Conservation (phyloP, 2,329 filamentous ascomycete species). For the Pseudogymnoascus sp. region DNA sequence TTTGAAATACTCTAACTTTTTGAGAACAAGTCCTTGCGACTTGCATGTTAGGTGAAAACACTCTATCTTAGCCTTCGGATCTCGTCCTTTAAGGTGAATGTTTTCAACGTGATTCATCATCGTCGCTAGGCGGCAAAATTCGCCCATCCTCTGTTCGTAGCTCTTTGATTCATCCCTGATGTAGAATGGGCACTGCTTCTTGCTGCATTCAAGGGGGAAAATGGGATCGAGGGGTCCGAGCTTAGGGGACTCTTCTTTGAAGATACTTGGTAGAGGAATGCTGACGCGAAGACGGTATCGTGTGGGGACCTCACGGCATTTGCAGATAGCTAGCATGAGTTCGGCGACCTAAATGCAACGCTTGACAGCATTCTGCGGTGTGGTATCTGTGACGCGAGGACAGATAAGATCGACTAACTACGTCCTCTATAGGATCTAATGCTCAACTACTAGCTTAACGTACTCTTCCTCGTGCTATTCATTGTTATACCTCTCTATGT, state of each 20-base stretch:
- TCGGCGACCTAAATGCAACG: conserved; percentile 12
- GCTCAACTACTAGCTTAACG: conserved; percentile 12
- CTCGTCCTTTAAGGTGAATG: too few species aligned
- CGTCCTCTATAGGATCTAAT: conserved; percentile 15
- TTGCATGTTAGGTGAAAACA: conserved; percentile 4
- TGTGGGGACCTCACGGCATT: conserved; percentile 9
- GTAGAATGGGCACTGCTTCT: background rate
- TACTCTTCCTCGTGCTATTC: conserved; percentile 11
- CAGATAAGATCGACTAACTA: conserved; percentile 16
- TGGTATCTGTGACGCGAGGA: conserved; percentile 11
- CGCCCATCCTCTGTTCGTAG: conserved; percentile 14
- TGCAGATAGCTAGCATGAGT: conserved; percentile 11
- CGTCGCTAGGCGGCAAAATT: conserved; percentile 14
- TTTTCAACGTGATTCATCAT: conserved; percentile 18
- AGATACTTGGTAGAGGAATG: conserved; percentile 5
- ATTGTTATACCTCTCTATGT: conserved; percentile 16
- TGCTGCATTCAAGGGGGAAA: too few species aligned
- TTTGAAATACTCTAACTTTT: conserved; percentile 23
- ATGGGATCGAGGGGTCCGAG: background rate
- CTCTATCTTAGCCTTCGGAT: too few species aligned
- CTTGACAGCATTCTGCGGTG: conserved; percentile 12
- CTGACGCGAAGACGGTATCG: background rate
- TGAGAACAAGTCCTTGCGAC: conserved; percentile 16
- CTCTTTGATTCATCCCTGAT: conserved; percentile 15
- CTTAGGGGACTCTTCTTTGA: conserved; percentile 6